Evolutionary conservation across 768 basidiomycete genomes (phyloP).

Genomic region (Mycena maculata): DNA sequence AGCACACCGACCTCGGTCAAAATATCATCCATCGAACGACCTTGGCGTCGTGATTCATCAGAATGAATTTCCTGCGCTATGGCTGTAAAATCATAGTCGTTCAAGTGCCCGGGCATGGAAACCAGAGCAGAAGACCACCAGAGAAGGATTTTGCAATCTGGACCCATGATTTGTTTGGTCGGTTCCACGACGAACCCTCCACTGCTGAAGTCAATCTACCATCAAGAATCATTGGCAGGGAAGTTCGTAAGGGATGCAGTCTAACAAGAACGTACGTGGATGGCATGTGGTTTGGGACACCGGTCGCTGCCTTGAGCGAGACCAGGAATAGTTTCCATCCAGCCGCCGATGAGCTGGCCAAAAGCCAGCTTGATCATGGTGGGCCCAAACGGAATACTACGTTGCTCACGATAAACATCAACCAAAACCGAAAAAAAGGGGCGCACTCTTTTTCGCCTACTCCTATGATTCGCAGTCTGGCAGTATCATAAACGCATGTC

Average conservation of each 20-base stretch:
- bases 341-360: constrained; percentile 12
- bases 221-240: neutral
- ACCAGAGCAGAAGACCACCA: neutral
- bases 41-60: constrained; percentile 20
- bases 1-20: neutral
- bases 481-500: constrained; percentile 1
- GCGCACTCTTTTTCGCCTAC: constrained; percentile 21
- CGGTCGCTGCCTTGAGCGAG: neutral
- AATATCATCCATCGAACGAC: constrained; percentile 21
- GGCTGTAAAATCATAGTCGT: constrained; percentile 19
- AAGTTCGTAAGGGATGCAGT: too few relatives aligned
- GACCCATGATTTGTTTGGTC: constrained; percentile 20
- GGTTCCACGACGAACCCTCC: constrained; percentile 19
- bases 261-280: constrained; percentile 17
- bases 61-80: constrained; percentile 17
- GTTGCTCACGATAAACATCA: too few relatives aligned
- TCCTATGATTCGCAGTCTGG: constrained; percentile 12
- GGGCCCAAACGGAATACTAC: constrained; percentile 11
- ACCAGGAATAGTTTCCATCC: neutral
- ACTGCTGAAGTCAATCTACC: constrained; percentile 23
- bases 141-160: constrained; percentile 23
- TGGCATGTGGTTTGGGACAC: constrained; percentile 17
- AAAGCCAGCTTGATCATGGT: neutral
- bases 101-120: neutral
- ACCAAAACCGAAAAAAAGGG: neutral